Base-by-base conservation (phyloP, 331 rosid genomes). In the Ulmus americana region DNA sequence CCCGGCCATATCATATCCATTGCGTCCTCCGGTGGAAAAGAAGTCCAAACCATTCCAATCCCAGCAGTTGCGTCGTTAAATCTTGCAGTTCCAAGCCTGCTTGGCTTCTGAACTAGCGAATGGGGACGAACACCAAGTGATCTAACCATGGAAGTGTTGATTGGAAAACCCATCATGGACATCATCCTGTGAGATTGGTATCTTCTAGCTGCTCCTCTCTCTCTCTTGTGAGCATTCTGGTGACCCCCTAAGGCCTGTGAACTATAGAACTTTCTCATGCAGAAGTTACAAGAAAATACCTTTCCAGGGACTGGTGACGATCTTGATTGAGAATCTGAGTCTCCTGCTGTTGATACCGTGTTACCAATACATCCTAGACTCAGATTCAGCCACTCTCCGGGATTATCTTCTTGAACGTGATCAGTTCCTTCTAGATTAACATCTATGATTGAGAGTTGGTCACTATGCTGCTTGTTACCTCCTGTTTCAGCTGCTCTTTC, bases 171-270 rank as follows among this genome's bases (percentile, higher is more conserved):
- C 86, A 87, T 76, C 79, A 81, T 73, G n/a, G 87, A 68, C 88
- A 80, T 84, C 77, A 86, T 70, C 75, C 86, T 79, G 72, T 87
- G 95, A 42, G 97, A 75, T 57, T 85, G 97, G 65, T 80, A 85
- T 79, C 90, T 90, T 80, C 88, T 85, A 6, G 91, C 87, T 49
- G 92, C 99, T 12, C 97, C 96, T 76, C 99, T 82, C 63, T 90
- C 97, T 63, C 97, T 90, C 76, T 90, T 90, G 79, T 94, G 97
- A 13, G 97, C 99, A 55, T 94, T 94, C 71, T 90, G 97, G 70
- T 90, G 99, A 45, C 97, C 99, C 39, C 99, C 99, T 67, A 94
- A 71, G 48, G 99, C 99, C 48, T 94, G 99, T 57, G 99, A 94
- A 45, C 95, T 90, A 49, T 65, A 84, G 81, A 94, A 94, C 80